Base-by-base conservation (phyloP, 2,329 filamentous ascomycete species). In the Pseudocercospora fijiensis region DNA sequence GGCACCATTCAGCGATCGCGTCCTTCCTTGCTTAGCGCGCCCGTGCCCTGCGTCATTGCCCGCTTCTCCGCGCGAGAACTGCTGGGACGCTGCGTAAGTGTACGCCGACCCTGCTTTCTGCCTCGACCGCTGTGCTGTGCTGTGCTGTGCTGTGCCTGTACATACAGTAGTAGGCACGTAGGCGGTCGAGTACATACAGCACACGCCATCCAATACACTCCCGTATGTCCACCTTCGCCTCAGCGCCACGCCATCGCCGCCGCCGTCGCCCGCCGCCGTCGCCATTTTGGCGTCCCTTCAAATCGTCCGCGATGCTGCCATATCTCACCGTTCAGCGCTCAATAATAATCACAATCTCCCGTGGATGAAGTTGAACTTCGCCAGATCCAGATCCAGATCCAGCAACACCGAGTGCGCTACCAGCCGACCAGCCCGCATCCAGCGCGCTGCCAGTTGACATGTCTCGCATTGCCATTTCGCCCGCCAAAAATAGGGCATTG, bases 391-490 rank as follows among this genome's bases (percentile, higher is more conserved):
- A 7, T 8, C 43, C 43, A 11, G n/a, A 18, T 22, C 47, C 22
- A 26, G 47, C 47, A 51, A 24, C 47, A 51, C 47, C 20, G 13
- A 24, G 20, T 6, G 22, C 22, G 22, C 11, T 51, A 51, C 47
- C 20, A 47, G 10, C 16, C 41, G 9, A 9, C 41, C 41, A 51
- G 13, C 18, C 47, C 47, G 47, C 47, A 51, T 51, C 47, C 47
- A 51, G 22, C 47, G 47, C 18, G 18, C 47, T 16, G 18, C 18
- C 13, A 52, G 49, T 24, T 28, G 52, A 37, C 26, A 26, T 53
- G 60, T 62, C 45, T 61, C 52, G 59, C 59, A 62, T 51, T 18
- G 26, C 52, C 60, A 62, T 62, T 43, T 52, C 45, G 60, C 59
- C 41, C 37, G 60, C 37, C 43, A 53, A 28, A 49, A 37, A 61